Evolutionary conservation across 2,329 filamentous ascomycete species (phyloP).

Genomic region (Monilinia aucupariae): DNA sequence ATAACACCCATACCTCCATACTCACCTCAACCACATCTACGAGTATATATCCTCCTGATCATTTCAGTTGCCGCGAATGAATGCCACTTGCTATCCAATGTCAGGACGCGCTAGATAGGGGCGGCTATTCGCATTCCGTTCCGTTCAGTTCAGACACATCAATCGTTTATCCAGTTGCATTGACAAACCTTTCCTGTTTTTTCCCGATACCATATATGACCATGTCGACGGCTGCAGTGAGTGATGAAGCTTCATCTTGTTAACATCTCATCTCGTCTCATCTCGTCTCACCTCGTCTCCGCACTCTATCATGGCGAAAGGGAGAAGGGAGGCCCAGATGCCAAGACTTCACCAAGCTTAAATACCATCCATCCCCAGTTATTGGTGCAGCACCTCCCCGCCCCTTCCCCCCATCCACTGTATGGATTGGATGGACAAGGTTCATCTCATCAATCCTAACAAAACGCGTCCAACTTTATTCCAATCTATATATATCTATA

Average conservation of each 20-base stretch:
- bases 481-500: no score
- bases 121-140: background rate
- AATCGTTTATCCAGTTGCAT: background rate
- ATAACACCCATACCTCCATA: no score
- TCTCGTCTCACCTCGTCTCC: no score
- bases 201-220: background rate
- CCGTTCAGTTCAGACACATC: background rate
- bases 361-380: background rate
- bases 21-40: background rate
- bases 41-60: background rate
- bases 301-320: background rate
- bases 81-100: background rate
- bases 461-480: no score
- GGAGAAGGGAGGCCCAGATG: background rate
- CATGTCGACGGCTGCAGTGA: conserved; percentile 9
- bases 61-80: background rate
- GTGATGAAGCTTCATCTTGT: background rate
- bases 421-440: background rate
- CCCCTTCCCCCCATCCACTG: no score
- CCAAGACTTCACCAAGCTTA: conserved; percentile 1
- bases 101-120: conserved; percentile 1
- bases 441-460: background rate
- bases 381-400: background rate
- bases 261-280: no score
- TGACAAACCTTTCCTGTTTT: background rate